Evolutionary conservation across 305 asterid species (phyloP), one percentile per base, ranked within the genome.

Genomic region (Ajuga reptans): DNA sequence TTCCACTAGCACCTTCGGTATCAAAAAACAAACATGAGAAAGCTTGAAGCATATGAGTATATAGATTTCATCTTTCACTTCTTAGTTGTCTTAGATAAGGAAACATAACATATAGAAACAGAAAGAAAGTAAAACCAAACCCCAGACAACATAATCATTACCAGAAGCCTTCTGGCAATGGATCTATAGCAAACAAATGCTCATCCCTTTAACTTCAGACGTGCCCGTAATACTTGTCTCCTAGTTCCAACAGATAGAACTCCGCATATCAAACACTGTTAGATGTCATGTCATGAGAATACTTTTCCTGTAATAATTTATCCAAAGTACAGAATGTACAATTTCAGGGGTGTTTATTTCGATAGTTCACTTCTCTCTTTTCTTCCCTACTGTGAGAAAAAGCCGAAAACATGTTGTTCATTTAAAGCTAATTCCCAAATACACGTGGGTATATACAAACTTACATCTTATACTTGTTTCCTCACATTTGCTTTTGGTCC

Each of bases 1-100:
- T 65, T 75, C 37, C 27, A 58, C 53, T 62, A 41, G 53, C 66
- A 54, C 70, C 75, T 72, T 64, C 14, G 34, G 61, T 47, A 51
- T 53, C 72, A 65, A 59, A 61, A 65, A 14, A 46, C 55, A 65
- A 36, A 64, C 52, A 36, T 53, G 21, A 49, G 64, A 68, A 64
- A 33, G 16, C 60, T n/a, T 71, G 54, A 68, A 72, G 67, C 65
- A 51, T 41, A 34, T 29, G 52, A 54, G 76, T 46, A 33, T 61
- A 41, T 29, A 33, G 53, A 51, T 24, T 15, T 24, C 15, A 16
- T 21, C 63, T 16, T 58, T 31, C 4, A 31, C 5, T 16, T 6
- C 60, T 68, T n/a, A 31, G 36, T 5, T 31, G 36, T 31, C 36
- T 31, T 3, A 31, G 36, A 31, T 31, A 31, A 31, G 5, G 36